Conservation (phyloP, 1,284 basidiomycete species). For the Austroboletus niveus region DNA sequence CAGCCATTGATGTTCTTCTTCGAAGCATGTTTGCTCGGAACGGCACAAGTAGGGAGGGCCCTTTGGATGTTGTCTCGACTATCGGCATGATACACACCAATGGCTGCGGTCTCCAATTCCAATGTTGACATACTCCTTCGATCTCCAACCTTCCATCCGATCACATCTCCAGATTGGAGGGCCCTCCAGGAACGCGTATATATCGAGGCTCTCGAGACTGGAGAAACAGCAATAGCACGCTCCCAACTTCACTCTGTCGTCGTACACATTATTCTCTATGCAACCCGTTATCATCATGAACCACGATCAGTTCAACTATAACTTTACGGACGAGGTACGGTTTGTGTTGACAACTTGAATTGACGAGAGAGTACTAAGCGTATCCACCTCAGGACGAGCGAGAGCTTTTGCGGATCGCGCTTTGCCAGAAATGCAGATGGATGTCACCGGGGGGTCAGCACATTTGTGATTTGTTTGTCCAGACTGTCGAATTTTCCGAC, state of each 20-base stretch:
- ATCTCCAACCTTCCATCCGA: slow-evolving; percentile 16
- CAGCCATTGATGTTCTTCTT: slow-evolving; percentile 2
- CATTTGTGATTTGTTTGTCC: slow-evolving; percentile 9
- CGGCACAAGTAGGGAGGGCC: slow-evolving; percentile 10
- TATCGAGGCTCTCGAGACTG: slow-evolving; percentile 15
- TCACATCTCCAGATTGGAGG: slow-evolving; percentile 23
- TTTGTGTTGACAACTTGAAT: neutral
- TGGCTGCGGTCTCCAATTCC: slow-evolving; percentile 13
- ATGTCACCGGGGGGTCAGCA: neutral
- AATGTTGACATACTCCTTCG: slow-evolving; percentile 10
- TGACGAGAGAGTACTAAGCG: slow-evolving; percentile 3
- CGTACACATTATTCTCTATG: neutral
- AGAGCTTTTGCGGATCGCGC: slow-evolving; percentile 2
- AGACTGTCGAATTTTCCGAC: slow-evolving; percentile 15
- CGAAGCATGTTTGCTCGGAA: slow-evolving; percentile 1
- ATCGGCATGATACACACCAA: slow-evolving; percentile 11
- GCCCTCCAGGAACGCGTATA: slow-evolving; percentile 23
- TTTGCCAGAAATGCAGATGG: slow-evolving; percentile 20
- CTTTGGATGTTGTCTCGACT: neutral
- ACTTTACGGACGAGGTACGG: slow-evolving; percentile 20
- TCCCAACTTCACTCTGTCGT: slow-evolving; percentile 2
- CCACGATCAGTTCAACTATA: slow-evolving; percentile 1
- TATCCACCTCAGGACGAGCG: slow-evolving; percentile 8
- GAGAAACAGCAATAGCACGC: slow-evolving; percentile 7
- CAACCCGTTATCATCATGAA: slow-evolving; percentile 4